Base-by-base conservation (phyloP, 352 stramenopile genomes). In the Globisporangium camurandrum region DNA sequence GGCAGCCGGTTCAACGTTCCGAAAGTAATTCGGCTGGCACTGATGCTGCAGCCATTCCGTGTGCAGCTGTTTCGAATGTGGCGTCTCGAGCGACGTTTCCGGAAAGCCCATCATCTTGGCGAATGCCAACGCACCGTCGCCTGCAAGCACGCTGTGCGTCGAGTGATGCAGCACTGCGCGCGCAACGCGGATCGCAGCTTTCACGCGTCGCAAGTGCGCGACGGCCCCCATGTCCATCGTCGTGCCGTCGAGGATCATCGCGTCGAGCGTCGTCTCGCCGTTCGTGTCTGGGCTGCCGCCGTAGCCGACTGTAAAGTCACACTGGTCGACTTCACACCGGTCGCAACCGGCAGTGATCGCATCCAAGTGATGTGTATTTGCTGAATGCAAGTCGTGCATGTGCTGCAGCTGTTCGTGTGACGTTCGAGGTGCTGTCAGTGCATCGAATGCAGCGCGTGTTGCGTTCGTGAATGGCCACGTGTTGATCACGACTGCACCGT, bases 11-110 rank as follows among this genome's bases (percentile, higher is more conserved):
- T 95, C 69, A 6, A 97, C 77, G 36, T 93, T 88, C 34, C 74
- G 67, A 45, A 84, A 97, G 66, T 95, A 97, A 56, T 97, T 97
- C 23, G 88, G 88, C 58, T 97, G 88, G 54, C 88, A 97, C 9
- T 64, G 57, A 28, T 74, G 65, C 7, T 52, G 38, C 3, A 56
- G 41, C 88, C 88, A 97, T 4, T 80, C 36, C 1, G 61, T 26
- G 52, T 84, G 68, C 33, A 86, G 57, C 33, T 69, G 50, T 5
- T 50, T 51, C 5, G 85, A 95, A 40, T 75, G 63, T 11, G 66
- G 61, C 16, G 84, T 95, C 24, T 71, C 61, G 24, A 95, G 63
- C 14, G 74, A 64, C 23, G 74, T 80, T 46, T 92, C 82, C 12
- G 76, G n/a, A 30, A 96, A 89, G 20, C 86, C 85, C 77, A 96